Base-by-base conservation (phyloP, 768 basidiomycete genomes). In the Mycena haematopus region DNA sequence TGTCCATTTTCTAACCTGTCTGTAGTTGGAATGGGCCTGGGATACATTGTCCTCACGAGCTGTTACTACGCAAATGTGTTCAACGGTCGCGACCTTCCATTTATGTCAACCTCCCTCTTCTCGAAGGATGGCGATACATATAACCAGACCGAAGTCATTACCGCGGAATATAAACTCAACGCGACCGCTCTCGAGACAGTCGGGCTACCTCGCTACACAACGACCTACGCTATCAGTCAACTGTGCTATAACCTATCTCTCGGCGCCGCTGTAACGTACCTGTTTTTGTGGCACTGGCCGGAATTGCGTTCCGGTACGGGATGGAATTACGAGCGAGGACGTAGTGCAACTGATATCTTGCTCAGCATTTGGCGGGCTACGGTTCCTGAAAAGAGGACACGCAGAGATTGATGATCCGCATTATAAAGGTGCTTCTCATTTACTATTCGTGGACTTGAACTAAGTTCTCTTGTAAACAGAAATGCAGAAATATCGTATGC, bases 211-310 rank as follows among this genome's bases (percentile, higher is more conserved):
- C 71, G 77, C 22, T 80, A 78, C 68, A 82, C 83, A 4, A 78
- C 83, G 8, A 83, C 82, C 3, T 84, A 82, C 63, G 78, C 77
- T 0, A 69, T 84, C 38, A 79, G 79, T 6, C 80, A 83, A 62
- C 70, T 84, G 58, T 80, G 77, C 63, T 83, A 82, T 68, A 84
- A 85, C 68, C 68, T 83, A 22, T 78, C 78, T 9, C 73, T 84
- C n/a, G 82, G 83, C 7, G 77, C 82, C 9, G 80, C 82, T 2
- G 76, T 84, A 36, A 81, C 80, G 3, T 82, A 81, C 60, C 73
- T 86, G 11, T 65, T 81, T 19, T 64, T 86, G 24, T 85, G 82
- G 84, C 76, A 85, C 65, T 84, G 81, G 82, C 72, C 73, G 7
- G 83, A 86, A 60, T 63, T 85, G 27, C 80, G 75, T 65, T 67